Conservation (phyloP, 2,329 filamentous ascomycete species). For the Ophiostoma sp. region DNA sequence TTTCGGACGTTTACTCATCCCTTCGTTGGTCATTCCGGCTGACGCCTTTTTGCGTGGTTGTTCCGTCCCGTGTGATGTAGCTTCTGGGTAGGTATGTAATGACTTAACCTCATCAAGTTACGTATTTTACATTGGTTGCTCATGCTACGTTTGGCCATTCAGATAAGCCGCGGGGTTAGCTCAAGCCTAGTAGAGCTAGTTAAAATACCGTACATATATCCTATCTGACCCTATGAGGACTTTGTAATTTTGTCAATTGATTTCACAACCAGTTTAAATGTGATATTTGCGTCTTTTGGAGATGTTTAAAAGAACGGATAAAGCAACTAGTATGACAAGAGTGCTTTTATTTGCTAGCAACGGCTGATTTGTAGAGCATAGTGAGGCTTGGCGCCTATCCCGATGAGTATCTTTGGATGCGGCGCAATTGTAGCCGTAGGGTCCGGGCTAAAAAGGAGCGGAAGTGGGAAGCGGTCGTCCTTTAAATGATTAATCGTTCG, state of each 20-base stretch:
- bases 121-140: neutral
- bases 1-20: neutral
- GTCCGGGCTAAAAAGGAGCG: neutral
- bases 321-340: neutral
- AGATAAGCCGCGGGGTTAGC: neutral
- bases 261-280: neutral
- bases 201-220: neutral
- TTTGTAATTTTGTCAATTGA: neutral
- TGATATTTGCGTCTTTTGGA: neutral
- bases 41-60: neutral
- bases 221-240: neutral
- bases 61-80: neutral
- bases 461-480: neutral
- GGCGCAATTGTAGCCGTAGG: neutral
- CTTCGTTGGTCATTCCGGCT: neutral
- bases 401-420: neutral
- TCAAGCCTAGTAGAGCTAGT: neutral
- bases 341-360: neutral
- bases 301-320: neutral
- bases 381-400: neutral
- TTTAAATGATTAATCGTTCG: neutral
- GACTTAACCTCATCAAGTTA: no score
- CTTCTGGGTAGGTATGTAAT: no score
- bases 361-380: neutral
- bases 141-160: neutral